Evolutionary conservation across 192 early-diverging fungal genomes (phyloP).

Genomic region (Funneliformis geosporum): DNA sequence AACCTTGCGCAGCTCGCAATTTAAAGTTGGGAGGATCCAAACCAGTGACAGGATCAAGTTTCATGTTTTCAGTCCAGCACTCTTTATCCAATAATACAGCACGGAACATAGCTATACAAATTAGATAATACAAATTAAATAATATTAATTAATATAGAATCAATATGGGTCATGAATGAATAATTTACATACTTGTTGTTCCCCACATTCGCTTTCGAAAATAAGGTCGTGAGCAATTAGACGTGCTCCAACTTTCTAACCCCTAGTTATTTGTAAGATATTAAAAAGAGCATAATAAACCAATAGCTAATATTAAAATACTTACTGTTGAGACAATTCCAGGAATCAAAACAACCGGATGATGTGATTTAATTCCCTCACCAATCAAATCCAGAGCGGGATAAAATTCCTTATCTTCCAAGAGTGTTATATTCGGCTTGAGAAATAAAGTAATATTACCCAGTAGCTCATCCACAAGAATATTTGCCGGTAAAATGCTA

Average conservation of each 20-base stretch:
- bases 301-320: not conserved
- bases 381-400: slow-evolving; percentile 44
- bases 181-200: slow-evolving; percentile 55
- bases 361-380: slow-evolving; percentile 39
- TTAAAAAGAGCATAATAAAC: not conserved
- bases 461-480: slow-evolving; percentile 69
- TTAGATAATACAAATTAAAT: no score
- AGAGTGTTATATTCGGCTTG: slow-evolving; percentile 37
- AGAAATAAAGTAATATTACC: slow-evolving; percentile 64
- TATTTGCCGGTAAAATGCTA: slow-evolving; percentile 63
- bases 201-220: slow-evolving; percentile 90
- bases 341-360: slow-evolving; percentile 75
- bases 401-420: slow-evolving; percentile 54
- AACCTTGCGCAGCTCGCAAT: slow-evolving; percentile 76
- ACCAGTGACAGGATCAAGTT: slow-evolving; percentile 79
- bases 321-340: slow-evolving; percentile 81
- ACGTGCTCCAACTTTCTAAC: slow-evolving; percentile 85
- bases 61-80: slow-evolving; percentile 84
- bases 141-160: not conserved
- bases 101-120: slow-evolving; percentile 77
- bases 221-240: slow-evolving; percentile 75
- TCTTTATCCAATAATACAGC: slow-evolving; percentile 84
- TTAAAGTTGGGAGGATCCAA: slow-evolving; percentile 81
- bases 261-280: slow-evolving; percentile 33
- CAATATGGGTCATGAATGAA: not conserved